A percentile compares a stretch with the other conserved stretches of the same genome.
Conservation (phyloP, 345 rosid genomes). For the Sisymbrium altissimum region DNA sequence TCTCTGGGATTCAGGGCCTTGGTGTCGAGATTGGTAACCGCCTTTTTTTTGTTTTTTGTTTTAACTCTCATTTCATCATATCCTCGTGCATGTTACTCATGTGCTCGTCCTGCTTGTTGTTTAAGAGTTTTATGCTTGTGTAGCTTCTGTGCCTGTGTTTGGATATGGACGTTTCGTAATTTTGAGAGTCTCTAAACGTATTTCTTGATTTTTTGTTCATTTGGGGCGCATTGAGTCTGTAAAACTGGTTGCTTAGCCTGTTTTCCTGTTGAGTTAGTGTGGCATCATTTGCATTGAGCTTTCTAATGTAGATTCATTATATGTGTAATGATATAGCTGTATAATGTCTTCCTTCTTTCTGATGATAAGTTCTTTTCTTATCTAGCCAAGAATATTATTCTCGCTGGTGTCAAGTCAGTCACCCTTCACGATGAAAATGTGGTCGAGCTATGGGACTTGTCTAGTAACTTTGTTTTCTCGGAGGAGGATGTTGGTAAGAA, state of each 20-base stretch:
- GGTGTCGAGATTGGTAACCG: conserved; percentile 70
- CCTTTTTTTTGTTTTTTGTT: background rate
- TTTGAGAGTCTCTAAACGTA: background rate
- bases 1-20: conserved; percentile 69
- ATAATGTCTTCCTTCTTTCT: background rate
- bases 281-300: background rate
- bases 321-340: background rate
- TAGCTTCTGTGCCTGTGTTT: background rate
- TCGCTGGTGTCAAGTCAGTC: conserved; percentile 93
- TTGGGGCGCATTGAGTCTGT: background rate
- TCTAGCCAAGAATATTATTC: conserved; percentile 80
- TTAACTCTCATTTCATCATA: background rate
- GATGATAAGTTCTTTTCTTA: background rate
- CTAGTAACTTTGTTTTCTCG: conserved; percentile 68
- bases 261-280: background rate
- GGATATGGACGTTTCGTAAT: background rate
- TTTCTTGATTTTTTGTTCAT: background rate
- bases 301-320: background rate
- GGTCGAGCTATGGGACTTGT: conserved; percentile 83
- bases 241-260: background rate
- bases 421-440: conserved; percentile 78
- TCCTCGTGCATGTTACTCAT: conserved; percentile 24
- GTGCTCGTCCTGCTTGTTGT: background rate
- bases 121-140: background rate
- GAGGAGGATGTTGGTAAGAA: conserved; percentile 83